These are phyloP conservation scores for Colletotrichum sp. DNA, from an alignment of 2,329 filamentous ascomycete genomes.

Conservation along the genomic window DNA sequence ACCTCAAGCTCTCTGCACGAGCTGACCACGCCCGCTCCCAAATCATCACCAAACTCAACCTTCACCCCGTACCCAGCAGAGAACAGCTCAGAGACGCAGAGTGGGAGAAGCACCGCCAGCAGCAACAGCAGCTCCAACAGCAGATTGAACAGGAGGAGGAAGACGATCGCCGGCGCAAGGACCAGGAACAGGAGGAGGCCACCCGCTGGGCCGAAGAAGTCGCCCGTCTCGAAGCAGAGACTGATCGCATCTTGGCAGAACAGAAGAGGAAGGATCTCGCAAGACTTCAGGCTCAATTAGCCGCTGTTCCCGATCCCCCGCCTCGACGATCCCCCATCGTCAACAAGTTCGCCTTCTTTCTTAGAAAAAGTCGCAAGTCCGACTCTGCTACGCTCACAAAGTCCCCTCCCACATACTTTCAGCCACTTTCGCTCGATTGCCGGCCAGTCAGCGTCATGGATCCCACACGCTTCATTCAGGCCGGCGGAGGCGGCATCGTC, in stretches of 20 bases:
- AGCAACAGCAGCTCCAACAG: constrained; percentile 15
- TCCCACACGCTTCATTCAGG: constrained; percentile 40
- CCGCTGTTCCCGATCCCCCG: constrained; percentile 36
- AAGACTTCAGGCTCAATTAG: constrained; percentile 48
- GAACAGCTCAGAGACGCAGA: background rate
- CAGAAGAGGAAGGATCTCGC: constrained; percentile 55
- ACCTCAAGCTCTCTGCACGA: constrained; percentile 21
- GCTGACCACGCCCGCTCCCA: constrained; percentile 18
- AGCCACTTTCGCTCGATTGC: constrained; percentile 3
- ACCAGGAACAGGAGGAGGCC: constrained; percentile 27
- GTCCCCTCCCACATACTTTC: constrained; percentile 3
- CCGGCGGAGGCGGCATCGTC: constrained; percentile 51
- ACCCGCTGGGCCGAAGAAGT: constrained; percentile 41
- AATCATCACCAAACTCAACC: constrained; percentile 18
- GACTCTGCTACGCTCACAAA: constrained; percentile 30
- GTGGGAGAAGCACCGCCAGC: background rate
- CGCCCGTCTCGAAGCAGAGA: constrained; percentile 52
- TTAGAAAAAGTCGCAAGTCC: constrained; percentile 43
- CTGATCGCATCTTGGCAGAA: constrained; percentile 52
- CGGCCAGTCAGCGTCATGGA: constrained; percentile 14
- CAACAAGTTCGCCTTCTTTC: constrained; percentile 53
- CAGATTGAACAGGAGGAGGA: background rate
- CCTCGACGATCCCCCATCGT: constrained; percentile 47
- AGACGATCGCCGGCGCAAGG: background rate
- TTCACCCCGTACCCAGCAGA: background rate